Conservation (phyloP, 2,329 filamentous ascomycete genomes). For the Annulohypoxylon truncatum region DNA sequence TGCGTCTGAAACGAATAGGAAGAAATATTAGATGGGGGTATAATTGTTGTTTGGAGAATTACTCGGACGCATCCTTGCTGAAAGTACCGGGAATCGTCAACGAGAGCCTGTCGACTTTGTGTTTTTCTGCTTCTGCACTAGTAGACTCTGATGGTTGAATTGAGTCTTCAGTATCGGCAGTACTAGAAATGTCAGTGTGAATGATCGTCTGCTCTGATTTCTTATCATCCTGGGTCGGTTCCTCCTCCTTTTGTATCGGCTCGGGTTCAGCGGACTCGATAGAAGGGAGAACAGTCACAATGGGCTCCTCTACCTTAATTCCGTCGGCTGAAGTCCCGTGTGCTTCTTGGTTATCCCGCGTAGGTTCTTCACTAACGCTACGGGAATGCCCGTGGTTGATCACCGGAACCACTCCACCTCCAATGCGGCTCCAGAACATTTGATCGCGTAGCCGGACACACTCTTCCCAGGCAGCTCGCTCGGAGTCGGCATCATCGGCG, state of each 20-base stretch:
- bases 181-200: slow-evolving; percentile 2
- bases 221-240: slow-evolving; percentile 16
- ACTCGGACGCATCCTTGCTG: slow-evolving; percentile 32
- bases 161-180: slow-evolving; percentile 27
- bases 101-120: slow-evolving; percentile 50
- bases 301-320: slow-evolving; percentile 18
- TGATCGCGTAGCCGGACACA: slow-evolving; percentile 88
- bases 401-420: slow-evolving; percentile 86
- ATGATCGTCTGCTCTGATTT: slow-evolving; percentile 15
- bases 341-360: slow-evolving; percentile 52
- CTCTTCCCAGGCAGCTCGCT: slow-evolving; percentile 94
- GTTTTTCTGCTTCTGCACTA: slow-evolving; percentile 43
- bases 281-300: slow-evolving; percentile 8
- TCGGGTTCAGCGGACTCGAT: slow-evolving; percentile 29
- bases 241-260: slow-evolving; percentile 15
- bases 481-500: slow-evolving; percentile 83
- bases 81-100: slow-evolving; percentile 53
- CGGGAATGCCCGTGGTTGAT: slow-evolving; percentile 40
- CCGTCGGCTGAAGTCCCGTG: slow-evolving; percentile 23
- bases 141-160: slow-evolving; percentile 40
- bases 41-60: slow-evolving; percentile 22
- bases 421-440: slow-evolving; percentile 97
- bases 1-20: slow-evolving; percentile 18
- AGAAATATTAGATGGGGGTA: slow-evolving; percentile 23
- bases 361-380: slow-evolving; percentile 50